phyloP scores from a whole-genome alignment of 352 stramenopile genomes.

The Globisporangium uncinulatum region DNA sequence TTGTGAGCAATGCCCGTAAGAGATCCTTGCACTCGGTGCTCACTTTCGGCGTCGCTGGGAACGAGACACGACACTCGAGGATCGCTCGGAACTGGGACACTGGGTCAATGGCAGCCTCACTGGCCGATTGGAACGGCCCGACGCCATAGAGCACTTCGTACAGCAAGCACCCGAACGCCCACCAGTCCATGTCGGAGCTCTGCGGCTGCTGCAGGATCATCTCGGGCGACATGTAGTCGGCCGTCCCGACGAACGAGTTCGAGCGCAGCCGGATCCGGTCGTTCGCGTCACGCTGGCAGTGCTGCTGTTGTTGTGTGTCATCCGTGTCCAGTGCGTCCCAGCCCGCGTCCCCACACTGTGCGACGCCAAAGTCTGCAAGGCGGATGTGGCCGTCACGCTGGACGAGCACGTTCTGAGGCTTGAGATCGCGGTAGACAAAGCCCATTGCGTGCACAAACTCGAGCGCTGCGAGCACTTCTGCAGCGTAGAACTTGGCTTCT shows the following conservation, averaged over 20 bases:
- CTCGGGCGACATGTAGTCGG: conserved; percentile 45
- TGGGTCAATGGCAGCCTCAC: conserved; percentile 4
- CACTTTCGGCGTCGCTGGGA: conserved; percentile 23
- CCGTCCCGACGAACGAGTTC: conserved; percentile 41
- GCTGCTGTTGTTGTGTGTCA: not conserved
- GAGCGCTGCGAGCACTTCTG: conserved; percentile 93
- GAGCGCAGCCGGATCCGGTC: conserved; percentile 34
- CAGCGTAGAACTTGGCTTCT: conserved; percentile 90
- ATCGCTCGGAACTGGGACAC: conserved; percentile 52
- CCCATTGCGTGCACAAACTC: conserved; percentile 33
- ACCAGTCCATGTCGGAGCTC: conserved; percentile 63
- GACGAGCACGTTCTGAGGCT: conserved; percentile 37
- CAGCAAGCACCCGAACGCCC: conserved; percentile 63
- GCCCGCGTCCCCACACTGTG: conserved; percentile 12
- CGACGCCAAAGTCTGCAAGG: conserved; percentile 23
- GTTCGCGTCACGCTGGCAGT: conserved; percentile 22
- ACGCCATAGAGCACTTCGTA: conserved; percentile 73
- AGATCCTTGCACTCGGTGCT: conserved; percentile 23
- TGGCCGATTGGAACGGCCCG: conserved; percentile 39
- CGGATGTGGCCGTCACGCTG: conserved; percentile 20
- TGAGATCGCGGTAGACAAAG: conserved; percentile 32
- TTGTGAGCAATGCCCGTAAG: conserved; percentile 18
- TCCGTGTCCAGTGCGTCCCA: not conserved
- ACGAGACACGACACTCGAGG: conserved; percentile 29
- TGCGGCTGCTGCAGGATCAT: conserved; percentile 28